Evolutionary conservation across 306 rosid species (phyloP).

Genomic region (Comarum palustre): DNA sequence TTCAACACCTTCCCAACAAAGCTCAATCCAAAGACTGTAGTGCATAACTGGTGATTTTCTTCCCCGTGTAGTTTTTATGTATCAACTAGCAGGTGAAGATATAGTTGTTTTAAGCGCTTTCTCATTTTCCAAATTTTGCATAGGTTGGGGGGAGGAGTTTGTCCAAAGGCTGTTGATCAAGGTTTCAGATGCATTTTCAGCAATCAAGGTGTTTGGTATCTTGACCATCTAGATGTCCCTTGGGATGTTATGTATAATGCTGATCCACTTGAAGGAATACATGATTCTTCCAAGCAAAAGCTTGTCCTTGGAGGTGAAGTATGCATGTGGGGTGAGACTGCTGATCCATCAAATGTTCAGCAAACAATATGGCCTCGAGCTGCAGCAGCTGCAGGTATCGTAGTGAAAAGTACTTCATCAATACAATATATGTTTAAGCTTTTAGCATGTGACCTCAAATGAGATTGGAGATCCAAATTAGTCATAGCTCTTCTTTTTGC

Average conservation of each 20-base stretch:
- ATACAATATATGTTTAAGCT: neutral
- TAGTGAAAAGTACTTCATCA: slow-evolving; percentile 3
- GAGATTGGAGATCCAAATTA: neutral
- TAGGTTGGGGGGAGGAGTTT: slow-evolving; percentile 86
- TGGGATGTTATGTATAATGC: slow-evolving; percentile 69
- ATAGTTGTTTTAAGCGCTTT: slow-evolving; percentile 11
- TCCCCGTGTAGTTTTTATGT: slow-evolving; percentile 19
- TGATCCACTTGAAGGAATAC: slow-evolving; percentile 80
- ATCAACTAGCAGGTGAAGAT: slow-evolving; percentile 4
- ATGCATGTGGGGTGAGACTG: slow-evolving; percentile 95
- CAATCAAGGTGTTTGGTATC: slow-evolving; percentile 94
- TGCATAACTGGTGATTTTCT: slow-evolving; percentile 82
- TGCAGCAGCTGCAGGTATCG: slow-evolving; percentile 95
- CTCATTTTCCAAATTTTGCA: slow-evolving; percentile 1
- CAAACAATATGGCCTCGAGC: slow-evolving; percentile 99
- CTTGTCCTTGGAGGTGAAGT: slow-evolving; percentile 96
- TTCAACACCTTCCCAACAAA: slow-evolving; percentile 65
- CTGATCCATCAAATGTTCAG: slow-evolving; percentile 76
- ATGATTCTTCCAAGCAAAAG: slow-evolving; percentile 46
- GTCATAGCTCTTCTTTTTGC: slow-evolving; percentile 7
- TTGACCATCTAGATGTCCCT: slow-evolving; percentile 92
- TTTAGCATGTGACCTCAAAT: neutral
- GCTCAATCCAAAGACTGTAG: slow-evolving; percentile 79
- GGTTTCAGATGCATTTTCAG: slow-evolving; percentile 96
- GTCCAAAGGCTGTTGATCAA: slow-evolving; percentile 75